Evolutionary conservation across 2,329 filamentous ascomycete genomes (phyloP).

Genomic region (Monilinia laxa): DNA sequence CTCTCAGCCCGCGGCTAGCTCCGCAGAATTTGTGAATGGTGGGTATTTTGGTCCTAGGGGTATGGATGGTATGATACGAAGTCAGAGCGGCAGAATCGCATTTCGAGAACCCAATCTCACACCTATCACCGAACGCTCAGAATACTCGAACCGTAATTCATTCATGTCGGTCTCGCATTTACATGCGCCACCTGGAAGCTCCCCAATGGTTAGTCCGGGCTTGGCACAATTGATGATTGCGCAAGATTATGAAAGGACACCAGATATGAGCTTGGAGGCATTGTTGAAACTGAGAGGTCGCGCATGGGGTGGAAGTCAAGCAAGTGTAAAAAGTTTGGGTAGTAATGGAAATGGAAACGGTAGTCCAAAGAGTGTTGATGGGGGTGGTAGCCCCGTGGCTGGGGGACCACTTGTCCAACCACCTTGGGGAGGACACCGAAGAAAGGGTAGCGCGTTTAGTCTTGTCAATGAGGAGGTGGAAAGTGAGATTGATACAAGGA

Average conservation of each 20-base stretch:
- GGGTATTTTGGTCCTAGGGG: constrained; percentile 85
- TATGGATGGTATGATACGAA: constrained; percentile 58
- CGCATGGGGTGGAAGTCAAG: constrained; percentile 80
- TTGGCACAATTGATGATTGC: constrained; percentile 70
- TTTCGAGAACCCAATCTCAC: constrained; percentile 89
- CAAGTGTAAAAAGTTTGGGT: constrained; percentile 58
- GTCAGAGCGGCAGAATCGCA: constrained; percentile 69
- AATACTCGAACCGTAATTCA: constrained; percentile 93
- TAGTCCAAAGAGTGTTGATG: constrained; percentile 39
- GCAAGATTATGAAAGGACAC: constrained; percentile 50
- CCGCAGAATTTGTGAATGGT: constrained; percentile 64
- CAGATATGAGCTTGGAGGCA: constrained; percentile 69
- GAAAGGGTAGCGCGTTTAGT: constrained; percentile 20
- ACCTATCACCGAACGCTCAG: constrained; percentile 91
- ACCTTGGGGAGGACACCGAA: constrained; percentile 15
- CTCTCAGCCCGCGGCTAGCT: constrained; percentile 54
- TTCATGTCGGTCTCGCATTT: constrained; percentile 57
- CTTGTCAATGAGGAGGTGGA: constrained; percentile 23
- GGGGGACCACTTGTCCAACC: constrained; percentile 10
- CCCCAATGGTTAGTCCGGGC: constrained; percentile 64
- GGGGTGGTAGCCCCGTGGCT: constrained; percentile 35
- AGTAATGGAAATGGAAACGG: constrained; percentile 44
- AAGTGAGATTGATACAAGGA: constrained; percentile 26
- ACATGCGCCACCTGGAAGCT: constrained; percentile 33
- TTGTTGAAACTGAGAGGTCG: constrained; percentile 68